Evolutionary conservation across 495 filamentous ascomycete genomes (phyloP).

Genomic region (Corynascus novoguineensis): DNA sequence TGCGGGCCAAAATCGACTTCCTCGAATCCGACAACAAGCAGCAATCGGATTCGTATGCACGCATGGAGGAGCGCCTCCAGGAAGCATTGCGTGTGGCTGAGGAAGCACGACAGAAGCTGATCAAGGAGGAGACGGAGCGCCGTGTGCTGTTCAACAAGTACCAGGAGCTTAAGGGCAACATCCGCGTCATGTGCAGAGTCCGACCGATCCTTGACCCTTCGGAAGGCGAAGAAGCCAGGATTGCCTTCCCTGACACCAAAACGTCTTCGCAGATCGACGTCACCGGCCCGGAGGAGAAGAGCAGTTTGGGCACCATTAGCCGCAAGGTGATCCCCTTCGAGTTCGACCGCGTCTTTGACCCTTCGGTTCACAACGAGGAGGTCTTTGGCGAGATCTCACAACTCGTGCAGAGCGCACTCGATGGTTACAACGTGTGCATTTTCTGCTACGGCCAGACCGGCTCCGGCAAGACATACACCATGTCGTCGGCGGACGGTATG

Average conservation of each 20-base stretch:
- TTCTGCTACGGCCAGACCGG: slow-evolving; percentile 99
- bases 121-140: slow-evolving; percentile 83
- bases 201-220: slow-evolving; percentile 65
- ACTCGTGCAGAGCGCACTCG: slow-evolving; percentile 89
- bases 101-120: slow-evolving; percentile 71
- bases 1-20: slow-evolving; percentile 75
- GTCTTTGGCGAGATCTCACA: slow-evolving; percentile 97
- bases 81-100: slow-evolving; percentile 65
- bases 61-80: slow-evolving; percentile 69
- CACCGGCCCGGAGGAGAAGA: slow-evolving; percentile 75
- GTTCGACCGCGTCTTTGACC: slow-evolving; percentile 91
- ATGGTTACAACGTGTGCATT: slow-evolving; percentile 98
- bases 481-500: slow-evolving; percentile 91
- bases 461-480: slow-evolving; percentile 93
- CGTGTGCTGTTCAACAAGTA: slow-evolving; percentile 96
- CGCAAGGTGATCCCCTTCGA: slow-evolving; percentile 78
- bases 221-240: slow-evolving; percentile 56
- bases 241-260: slow-evolving; percentile 72
- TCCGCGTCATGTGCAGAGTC: slow-evolving; percentile 95
- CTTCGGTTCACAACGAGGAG: slow-evolving; percentile 67
- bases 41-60: slow-evolving; percentile 72
- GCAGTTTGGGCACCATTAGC: slow-evolving; percentile 66
- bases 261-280: slow-evolving; percentile 84
- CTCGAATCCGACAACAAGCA: slow-evolving; percentile 83
- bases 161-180: slow-evolving; percentile 98